Evolutionary conservation across 1,284 basidiomycete genomes (phyloP), one percentile per base, ranked within the genome.

Genomic region (Grifola frondosa): DNA sequence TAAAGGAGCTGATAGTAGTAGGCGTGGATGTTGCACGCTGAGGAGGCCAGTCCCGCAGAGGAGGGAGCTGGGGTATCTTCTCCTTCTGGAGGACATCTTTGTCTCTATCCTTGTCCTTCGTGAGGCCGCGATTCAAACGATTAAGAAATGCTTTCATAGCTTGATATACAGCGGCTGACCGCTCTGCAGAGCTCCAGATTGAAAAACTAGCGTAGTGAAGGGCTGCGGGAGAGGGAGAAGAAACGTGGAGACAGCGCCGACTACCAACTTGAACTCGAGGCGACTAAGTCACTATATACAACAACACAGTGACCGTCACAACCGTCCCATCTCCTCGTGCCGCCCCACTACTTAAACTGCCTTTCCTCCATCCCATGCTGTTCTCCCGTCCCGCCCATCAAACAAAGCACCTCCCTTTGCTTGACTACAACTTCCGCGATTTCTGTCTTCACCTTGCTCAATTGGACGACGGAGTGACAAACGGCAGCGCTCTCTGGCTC

Each of bases 401-500:
- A 39, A 88, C 88, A 32, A 91, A 91, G 68, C 82, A 90, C 51
- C 43, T 83, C 16, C 58, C 68, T 16, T 43, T 66, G 30, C 76
- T 91, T 46, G 33, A 40, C 11, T 76, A 78, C 56, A 67, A 73
- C 17, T 77, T 81, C 50, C 62, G 57, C 31, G 44, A 61, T 20
- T 54, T 60, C 40, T 46, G 54, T 22, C 79, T 87, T 53, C 49
- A 58, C 23, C 71, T 86, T 44, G 26, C 62, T 2, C 86, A 88
- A 65, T 68, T 62, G 45, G 70, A 80, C 63, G 72, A 84, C 56
- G 80, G 81, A 19, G 58, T 63, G 8, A 80, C 84, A 30, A 92
- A 89, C 50, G 92, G 91, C 15, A 91, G 89, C n/a, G 82, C 88
- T 2, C 78, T 95, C 42, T 95, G 92, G 92, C 80, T 92, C 42